Conservation (phyloP, 805 yeast genomes). For the Candida awuae region DNA sequence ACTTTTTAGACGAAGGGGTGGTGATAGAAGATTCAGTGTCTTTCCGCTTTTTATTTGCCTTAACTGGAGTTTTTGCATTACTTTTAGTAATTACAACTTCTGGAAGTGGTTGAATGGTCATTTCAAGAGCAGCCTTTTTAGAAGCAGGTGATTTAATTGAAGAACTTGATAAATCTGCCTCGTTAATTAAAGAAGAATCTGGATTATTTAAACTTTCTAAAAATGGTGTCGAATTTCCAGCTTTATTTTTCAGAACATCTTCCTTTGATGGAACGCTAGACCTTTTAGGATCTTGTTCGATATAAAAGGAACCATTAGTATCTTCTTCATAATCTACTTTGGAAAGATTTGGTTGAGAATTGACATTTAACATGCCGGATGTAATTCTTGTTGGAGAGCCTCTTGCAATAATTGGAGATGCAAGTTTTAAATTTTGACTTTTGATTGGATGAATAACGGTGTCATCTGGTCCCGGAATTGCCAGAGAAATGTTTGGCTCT, state of each 20-base stretch:
- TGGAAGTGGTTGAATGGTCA: not conserved
- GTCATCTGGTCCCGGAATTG: slow-evolving; percentile 13
- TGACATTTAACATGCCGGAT: slow-evolving; percentile 29
- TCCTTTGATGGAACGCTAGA: slow-evolving; percentile 28
- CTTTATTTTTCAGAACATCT: slow-evolving; percentile 18
- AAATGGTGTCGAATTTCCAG: slow-evolving; percentile 22
- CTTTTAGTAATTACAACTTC: not conserved
- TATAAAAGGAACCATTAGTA: slow-evolving; percentile 6
- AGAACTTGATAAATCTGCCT: slow-evolving; percentile 18
- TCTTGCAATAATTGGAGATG: slow-evolving; percentile 27
- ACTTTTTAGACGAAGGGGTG: no score
- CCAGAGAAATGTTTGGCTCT: slow-evolving; percentile 8
- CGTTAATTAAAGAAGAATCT: slow-evolving; percentile 5
- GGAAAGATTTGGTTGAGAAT: slow-evolving; percentile 29
- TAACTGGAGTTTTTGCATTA: not conserved
- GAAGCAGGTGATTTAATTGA: slow-evolving; percentile 2
- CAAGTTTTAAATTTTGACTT: slow-evolving; percentile 17
- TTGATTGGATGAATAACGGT: slow-evolving; percentile 20
- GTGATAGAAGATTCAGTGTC: not conserved
- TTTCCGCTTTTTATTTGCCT: not conserved
- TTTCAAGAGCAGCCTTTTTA: not conserved
- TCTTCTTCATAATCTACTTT: slow-evolving; percentile 19
- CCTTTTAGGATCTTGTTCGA: slow-evolving; percentile 15
- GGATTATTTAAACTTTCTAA: slow-evolving; percentile 9
- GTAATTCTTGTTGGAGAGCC: slow-evolving; percentile 32